Conservation (phyloP, 768 basidiomycete genomes). For the Clitopilus passeckerianus region DNA sequence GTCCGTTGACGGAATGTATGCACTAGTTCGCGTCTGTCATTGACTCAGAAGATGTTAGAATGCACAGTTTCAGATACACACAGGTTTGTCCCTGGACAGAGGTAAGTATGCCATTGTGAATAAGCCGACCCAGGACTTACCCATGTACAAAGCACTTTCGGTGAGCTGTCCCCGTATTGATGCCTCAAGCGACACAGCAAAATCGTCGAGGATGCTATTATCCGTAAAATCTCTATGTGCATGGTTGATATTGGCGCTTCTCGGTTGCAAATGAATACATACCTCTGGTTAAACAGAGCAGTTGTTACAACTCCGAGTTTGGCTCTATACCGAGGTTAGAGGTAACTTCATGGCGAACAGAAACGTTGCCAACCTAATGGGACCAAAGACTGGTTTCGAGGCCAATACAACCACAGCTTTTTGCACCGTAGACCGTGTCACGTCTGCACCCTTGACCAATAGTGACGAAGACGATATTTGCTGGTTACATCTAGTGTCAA, state of each 20-base stretch:
- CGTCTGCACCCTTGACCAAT: conserved; percentile 73
- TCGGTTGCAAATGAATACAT: neutral
- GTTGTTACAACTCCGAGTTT: conserved; percentile 93
- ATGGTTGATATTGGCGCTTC: neutral
- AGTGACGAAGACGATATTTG: conserved; percentile 83
- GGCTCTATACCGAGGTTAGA: conserved; percentile 44
- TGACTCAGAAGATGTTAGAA: conserved; percentile 4
- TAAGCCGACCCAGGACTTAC: conserved; percentile 33
- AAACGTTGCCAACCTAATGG: conserved; percentile 59
- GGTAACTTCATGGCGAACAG: neutral
- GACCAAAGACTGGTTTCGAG: conserved; percentile 87
- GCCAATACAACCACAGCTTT: conserved; percentile 96
- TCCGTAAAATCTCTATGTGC: conserved; percentile 75
- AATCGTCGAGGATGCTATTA: conserved; percentile 84
- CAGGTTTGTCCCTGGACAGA: conserved; percentile 60
- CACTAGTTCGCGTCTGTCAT: conserved; percentile 77
- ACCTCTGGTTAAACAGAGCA: conserved; percentile 85
- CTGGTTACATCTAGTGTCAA: conserved; percentile 73
- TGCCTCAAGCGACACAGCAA: conserved; percentile 70
- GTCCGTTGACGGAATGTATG: conserved; percentile 92
- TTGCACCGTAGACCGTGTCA: conserved; percentile 94
- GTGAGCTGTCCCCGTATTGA: conserved; percentile 79
- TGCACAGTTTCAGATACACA: conserved; percentile 24
- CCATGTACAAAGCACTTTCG: conserved; percentile 94
- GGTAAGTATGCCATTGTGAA: neutral